Conservation (phyloP, 2,329 filamentous ascomycete species). For the Sclerotinia minor region DNA sequence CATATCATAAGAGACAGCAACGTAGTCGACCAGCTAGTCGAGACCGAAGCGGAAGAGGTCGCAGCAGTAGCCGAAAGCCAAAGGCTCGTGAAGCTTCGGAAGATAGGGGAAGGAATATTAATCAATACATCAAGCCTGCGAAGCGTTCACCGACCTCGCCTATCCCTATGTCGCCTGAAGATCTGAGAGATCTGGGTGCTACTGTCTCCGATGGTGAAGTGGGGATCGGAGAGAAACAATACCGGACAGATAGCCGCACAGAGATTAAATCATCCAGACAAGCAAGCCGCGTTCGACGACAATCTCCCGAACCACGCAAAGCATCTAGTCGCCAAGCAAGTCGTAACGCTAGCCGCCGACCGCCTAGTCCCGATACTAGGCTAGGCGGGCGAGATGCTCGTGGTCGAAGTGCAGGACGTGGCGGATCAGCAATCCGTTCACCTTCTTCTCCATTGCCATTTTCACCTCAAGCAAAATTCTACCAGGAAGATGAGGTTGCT, state of each 20-base stretch:
- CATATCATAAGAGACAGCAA: slow-evolving; percentile 57
- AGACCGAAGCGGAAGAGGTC: slow-evolving; percentile 45
- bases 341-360: slow-evolving; percentile 45
- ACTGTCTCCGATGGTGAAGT: slow-evolving; percentile 40
- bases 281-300: slow-evolving; percentile 40
- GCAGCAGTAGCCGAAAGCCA: slow-evolving; percentile 51
- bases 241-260: slow-evolving; percentile 34
- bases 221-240: slow-evolving; percentile 33
- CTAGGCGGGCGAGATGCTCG: slow-evolving; percentile 47
- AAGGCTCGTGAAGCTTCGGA: slow-evolving; percentile 62
- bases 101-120: slow-evolving; percentile 67
- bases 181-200: slow-evolving; percentile 62
- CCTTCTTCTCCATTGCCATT: slow-evolving; percentile 81
- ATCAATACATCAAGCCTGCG: slow-evolving; percentile 62
- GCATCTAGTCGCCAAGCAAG: slow-evolving; percentile 42
- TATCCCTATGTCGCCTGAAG: slow-evolving; percentile 90
- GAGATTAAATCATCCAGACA: slow-evolving; percentile 43
- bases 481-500: slow-evolving; percentile 57
- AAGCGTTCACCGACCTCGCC: slow-evolving; percentile 92
- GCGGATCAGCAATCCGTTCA: slow-evolving; percentile 62
- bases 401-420: slow-evolving; percentile 63
- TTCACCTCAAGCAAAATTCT: slow-evolving; percentile 56
- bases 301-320: slow-evolving; percentile 39
- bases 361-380: slow-evolving; percentile 41
- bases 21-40: slow-evolving; percentile 50